These are phyloP conservation scores for Ustilago curta DNA, from an alignment of 1,284 basidiomycete genomes.

Conservation along the genomic window DNA sequence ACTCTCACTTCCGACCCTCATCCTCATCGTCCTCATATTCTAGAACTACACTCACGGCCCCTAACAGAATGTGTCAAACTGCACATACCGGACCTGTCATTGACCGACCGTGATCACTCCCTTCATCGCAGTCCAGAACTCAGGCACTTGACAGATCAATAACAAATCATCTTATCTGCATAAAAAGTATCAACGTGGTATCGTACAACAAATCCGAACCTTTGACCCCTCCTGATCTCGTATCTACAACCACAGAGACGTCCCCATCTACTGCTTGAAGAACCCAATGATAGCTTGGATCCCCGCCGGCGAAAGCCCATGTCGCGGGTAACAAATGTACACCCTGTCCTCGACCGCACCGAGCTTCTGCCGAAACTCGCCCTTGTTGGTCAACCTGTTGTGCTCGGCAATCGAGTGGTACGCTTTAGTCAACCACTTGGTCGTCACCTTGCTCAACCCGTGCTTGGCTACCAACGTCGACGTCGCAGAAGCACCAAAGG, in stretches of 20 bases:
- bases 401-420: conserved; percentile 56
- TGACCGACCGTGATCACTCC: conserved; percentile 4
- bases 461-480: conserved; percentile 53
- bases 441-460: conserved; percentile 56
- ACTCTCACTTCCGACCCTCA: neutral
- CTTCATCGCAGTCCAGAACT: neutral
- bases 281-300: conserved; percentile 63
- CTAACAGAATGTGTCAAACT: conserved; percentile 6
- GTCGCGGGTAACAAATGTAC: conserved; percentile 61
- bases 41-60: neutral
- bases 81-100: neutral
- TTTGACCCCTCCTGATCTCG: too few relatives aligned
- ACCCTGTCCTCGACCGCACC: conserved; percentile 59
- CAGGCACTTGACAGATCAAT: neutral
- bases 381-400: conserved; percentile 58
- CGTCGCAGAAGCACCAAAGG: conserved; percentile 68
- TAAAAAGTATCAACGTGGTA: neutral
- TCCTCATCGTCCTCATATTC: too few relatives aligned
- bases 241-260: neutral
- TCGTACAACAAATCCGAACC: neutral
- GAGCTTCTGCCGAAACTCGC: conserved; percentile 65
- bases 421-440: conserved; percentile 55
- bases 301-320: conserved; percentile 57
- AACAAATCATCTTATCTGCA: neutral
- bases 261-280: conserved; percentile 49